Base-by-base conservation (phyloP, 2,329 filamentous ascomycete species). In the Diaporthe eres region DNA sequence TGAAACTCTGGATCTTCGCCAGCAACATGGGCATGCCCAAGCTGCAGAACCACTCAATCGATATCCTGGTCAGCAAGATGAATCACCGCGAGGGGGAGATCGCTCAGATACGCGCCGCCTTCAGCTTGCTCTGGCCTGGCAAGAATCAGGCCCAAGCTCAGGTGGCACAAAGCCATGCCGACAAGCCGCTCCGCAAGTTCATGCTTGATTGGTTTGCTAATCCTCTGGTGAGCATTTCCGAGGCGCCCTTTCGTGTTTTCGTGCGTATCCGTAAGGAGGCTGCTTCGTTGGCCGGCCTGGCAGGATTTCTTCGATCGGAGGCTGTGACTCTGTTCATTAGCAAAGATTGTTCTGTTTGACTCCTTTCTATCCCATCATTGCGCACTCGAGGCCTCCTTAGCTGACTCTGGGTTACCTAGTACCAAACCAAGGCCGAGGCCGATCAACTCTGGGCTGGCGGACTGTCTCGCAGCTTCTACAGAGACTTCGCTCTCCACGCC, bases 1-100 rank as follows among this genome's bases (percentile, higher is more conserved):
- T 60, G 15, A 22, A 55, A 4, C n/a, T 74, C n/a, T 71, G 63
- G 63, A 17, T 53, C 15, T 61, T 61, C 22, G 72, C 42, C 63
- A 34, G 28, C 25, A 31, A 39, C 5, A 49, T 58, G 31, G 9
- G 22, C 22, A 15, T 47, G n/a, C 63, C 31, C 3, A 44, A 34
- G 19, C 44, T 71, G 25, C 42, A 71, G 55, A 74, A 61, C 34
- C 47, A 61, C n/a, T 25, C 39, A 22, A 17, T 63, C 8, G 25
- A 31, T 7, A 53, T 60, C 17, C 37, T 71, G 15, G 31, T 53
- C n/a, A 1, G 19, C 12, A 58, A 74, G 60, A 31, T 49, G 9
- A 3, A 49, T 7, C 9, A 53, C 4, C 22, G 22, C 9, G 3
- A 28, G n/a, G 15, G 7, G 4, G 47, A 68, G 4, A 28, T 53